phyloP scores from a whole-genome alignment of 1,284 basidiomycete species.

The Xerocomus minutiporus region DNA sequence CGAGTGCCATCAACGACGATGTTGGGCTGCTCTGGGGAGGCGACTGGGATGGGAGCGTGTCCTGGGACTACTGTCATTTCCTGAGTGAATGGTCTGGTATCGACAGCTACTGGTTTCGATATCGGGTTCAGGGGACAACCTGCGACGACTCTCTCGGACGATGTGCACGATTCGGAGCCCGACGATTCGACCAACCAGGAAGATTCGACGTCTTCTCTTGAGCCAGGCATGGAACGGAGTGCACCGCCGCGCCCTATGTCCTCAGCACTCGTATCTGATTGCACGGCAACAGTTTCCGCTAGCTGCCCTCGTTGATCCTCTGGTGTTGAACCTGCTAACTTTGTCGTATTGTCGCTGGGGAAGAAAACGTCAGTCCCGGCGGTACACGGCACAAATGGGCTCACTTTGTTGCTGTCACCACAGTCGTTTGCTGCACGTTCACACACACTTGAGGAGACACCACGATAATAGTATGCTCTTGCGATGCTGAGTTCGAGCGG shows the following conservation, averaged over 20 bases:
- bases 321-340: not conserved
- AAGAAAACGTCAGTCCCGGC: not conserved
- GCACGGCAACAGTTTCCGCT: not conserved
- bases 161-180: not conserved
- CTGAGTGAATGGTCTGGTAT: not conserved
- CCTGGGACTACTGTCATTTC: not conserved
- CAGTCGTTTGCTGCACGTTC: not conserved
- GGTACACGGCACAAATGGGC: not conserved
- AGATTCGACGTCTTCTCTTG: not conserved
- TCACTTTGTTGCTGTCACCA: slow-evolving; percentile 1
- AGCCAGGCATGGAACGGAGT: not conserved
- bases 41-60: not conserved
- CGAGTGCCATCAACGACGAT: not conserved
- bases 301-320: not conserved
- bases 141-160: too few relatives aligned
- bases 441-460: slow-evolving; percentile 3
- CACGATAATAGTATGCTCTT: not conserved
- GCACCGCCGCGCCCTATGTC: not conserved
- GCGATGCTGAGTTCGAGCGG: not conserved
- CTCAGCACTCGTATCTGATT: not conserved
- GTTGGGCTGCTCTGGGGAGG: not conserved
- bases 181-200: not conserved
- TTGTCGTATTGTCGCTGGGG: not conserved
- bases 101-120: not conserved
- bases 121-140: too few relatives aligned